A percentile compares a stretch with the other conserved stretches of the same genome.
Evolutionary conservation across 129 eudicot genomes (phyloP).

Genomic region (Helianthus tuberosus): DNA sequence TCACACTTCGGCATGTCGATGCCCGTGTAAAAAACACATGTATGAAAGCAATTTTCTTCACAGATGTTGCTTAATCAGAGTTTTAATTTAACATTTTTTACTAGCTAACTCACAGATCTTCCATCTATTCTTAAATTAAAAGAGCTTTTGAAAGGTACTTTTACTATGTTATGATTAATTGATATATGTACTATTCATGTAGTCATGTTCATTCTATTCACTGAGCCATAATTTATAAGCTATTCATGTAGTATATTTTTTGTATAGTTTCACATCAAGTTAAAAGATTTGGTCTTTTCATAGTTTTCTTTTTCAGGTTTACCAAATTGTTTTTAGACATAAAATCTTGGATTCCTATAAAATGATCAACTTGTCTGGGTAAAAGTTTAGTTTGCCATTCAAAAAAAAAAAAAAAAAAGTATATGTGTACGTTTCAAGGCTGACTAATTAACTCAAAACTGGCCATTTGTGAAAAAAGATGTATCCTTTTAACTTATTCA

Average conservation of each 20-base stretch:
- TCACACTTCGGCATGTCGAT: background rate
- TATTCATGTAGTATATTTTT: background rate
- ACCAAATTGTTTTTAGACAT: background rate
- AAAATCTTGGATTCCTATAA: background rate
- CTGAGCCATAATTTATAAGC: background rate
- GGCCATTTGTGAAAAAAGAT: background rate
- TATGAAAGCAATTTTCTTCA: background rate
- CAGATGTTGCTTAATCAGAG: background rate
- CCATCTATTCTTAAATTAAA: background rate
- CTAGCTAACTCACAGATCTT: no score
- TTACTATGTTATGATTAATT: background rate
- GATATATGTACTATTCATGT: background rate
- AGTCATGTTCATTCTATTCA: conserved; percentile 6
- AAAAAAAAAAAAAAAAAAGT: no score
- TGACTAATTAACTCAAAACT: background rate
- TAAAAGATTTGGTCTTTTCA: background rate
- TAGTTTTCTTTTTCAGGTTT: background rate
- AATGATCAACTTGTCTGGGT: background rate
- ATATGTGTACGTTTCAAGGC: background rate
- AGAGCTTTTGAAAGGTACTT: background rate
- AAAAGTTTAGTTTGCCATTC: no score
- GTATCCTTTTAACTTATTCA: background rate
- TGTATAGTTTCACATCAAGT: background rate
- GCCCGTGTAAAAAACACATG: background rate
- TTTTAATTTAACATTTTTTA: background rate